These are phyloP conservation scores for Colletotrichum aenigma DNA, from an alignment of 2,329 filamentous ascomycete species.

Conservation along the genomic window DNA sequence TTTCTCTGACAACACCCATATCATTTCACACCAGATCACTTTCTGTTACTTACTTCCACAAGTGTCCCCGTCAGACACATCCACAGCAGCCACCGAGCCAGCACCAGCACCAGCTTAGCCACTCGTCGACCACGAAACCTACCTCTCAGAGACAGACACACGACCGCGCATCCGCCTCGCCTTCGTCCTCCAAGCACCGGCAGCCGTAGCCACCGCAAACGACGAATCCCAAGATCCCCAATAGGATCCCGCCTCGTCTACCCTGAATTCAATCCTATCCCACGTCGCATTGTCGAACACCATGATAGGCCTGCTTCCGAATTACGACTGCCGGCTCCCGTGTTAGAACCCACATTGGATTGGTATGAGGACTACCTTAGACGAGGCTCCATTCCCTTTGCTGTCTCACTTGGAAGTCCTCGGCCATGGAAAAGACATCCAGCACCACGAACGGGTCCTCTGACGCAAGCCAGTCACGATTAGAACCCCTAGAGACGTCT, in stretches of 20 bases:
- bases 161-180: conserved; percentile 11
- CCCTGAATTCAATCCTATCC: conserved; percentile 4
- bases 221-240: background rate
- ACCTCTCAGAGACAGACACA: conserved; percentile 1
- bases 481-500: conserved; percentile 17
- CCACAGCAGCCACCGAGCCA: conserved; percentile 15
- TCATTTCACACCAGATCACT: background rate
- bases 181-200: background rate
- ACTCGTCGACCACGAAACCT: conserved; percentile 2
- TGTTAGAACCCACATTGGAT: conserved; percentile 19
- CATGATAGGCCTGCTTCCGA: conserved; percentile 19
- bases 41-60: conserved; percentile 1
- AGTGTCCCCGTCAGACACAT: conserved; percentile 11
- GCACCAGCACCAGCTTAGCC: conserved; percentile 4
- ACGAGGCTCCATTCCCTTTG: conserved; percentile 19
- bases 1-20: background rate
- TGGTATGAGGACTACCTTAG: conserved; percentile 19
- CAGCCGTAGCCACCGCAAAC: background rate
- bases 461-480: conserved; percentile 23
- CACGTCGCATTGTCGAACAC: conserved; percentile 21
- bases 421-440: conserved; percentile 40
- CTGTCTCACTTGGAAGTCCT: conserved; percentile 27
- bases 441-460: conserved; percentile 32
- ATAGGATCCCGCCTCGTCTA: background rate
- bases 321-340: conserved; percentile 18